Evolutionary conservation across 441 rosid species (phyloP).

Genomic region (Rhodomyrtus psidioides): DNA sequence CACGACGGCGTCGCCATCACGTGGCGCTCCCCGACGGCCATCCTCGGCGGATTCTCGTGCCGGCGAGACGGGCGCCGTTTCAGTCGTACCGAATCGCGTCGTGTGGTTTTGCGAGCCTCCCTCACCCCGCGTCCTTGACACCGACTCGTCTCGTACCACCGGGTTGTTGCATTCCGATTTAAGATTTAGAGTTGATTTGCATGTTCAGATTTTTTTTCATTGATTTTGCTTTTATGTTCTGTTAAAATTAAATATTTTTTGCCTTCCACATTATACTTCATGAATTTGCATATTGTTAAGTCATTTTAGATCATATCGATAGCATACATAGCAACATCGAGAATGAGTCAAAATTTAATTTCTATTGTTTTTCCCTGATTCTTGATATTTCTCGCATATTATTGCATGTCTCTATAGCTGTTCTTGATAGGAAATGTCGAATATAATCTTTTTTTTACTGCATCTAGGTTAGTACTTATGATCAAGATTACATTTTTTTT

Average conservation of each 20-base stretch:
- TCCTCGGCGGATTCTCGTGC: not conserved
- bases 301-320: too few species aligned
- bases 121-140: not conserved
- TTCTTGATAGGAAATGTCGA: not conserved
- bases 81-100: not conserved
- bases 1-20: too few species aligned
- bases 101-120: not conserved
- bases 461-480: not conserved
- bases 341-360: too few species aligned
- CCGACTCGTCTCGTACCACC: not conserved
- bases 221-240: too few species aligned
- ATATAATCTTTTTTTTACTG: not conserved
- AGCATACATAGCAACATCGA: too few species aligned
- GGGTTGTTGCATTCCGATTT: too few species aligned
- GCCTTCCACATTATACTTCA: too few species aligned
- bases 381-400: not conserved
- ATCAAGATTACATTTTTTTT: not conserved
- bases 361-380: not conserved
- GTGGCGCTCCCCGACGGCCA: not conserved
- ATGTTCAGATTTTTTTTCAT: too few species aligned
- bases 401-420: not conserved
- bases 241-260: too few species aligned
- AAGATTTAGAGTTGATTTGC: too few species aligned
- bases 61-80: fast-evolving
- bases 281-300: too few species aligned